Percentiles rank a stretch among this genome's conserved stretches.
Conservation (phyloP, 1,284 basidiomycete species). For the Cryptococcus sp. region DNA sequence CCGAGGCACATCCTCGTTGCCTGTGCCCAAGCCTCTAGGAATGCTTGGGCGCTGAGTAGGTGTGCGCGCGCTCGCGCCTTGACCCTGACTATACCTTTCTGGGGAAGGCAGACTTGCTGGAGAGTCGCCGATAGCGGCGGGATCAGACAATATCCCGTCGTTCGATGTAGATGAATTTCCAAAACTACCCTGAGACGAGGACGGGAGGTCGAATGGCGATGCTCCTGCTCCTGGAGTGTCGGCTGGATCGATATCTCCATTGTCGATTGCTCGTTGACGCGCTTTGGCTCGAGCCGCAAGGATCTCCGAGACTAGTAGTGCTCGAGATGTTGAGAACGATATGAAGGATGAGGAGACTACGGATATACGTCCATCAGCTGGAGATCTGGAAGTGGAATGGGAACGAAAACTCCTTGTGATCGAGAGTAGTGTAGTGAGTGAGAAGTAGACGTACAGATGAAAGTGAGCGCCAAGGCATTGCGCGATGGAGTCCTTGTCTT, state of each 20-base stretch:
- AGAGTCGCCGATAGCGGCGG: background rate
- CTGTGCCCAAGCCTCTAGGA: too few relatives aligned
- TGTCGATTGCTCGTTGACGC: slow-evolving; percentile 6
- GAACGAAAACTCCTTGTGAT: too few relatives aligned
- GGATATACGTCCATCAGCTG: background rate
- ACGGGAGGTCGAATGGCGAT: too few relatives aligned
- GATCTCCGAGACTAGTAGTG: slow-evolving; percentile 21
- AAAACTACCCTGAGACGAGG: too few relatives aligned
- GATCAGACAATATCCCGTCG: background rate
- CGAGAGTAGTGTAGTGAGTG: background rate
- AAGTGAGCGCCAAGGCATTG: slow-evolving; percentile 32
- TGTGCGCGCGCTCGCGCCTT: too few relatives aligned
- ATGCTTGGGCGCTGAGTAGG: too few relatives aligned
- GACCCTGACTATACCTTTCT: background rate
- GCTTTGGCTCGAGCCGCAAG: slow-evolving; percentile 17
- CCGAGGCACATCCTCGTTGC: too few relatives aligned
- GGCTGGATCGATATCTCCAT: slow-evolving; percentile 9
- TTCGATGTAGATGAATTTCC: too few relatives aligned
- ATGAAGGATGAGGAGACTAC: slow-evolving; percentile 33
- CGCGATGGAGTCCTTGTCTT: slow-evolving; percentile 15
- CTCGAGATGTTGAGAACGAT: slow-evolving; percentile 28
- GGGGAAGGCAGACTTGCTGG: background rate
- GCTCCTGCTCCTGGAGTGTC: too few relatives aligned
- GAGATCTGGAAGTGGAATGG: background rate
- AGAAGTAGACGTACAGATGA: slow-evolving; percentile 24